These are phyloP conservation scores for Kwoniella heveanensis DNA, from an alignment of 768 basidiomycete genomes.

Conservation along the genomic window DNA sequence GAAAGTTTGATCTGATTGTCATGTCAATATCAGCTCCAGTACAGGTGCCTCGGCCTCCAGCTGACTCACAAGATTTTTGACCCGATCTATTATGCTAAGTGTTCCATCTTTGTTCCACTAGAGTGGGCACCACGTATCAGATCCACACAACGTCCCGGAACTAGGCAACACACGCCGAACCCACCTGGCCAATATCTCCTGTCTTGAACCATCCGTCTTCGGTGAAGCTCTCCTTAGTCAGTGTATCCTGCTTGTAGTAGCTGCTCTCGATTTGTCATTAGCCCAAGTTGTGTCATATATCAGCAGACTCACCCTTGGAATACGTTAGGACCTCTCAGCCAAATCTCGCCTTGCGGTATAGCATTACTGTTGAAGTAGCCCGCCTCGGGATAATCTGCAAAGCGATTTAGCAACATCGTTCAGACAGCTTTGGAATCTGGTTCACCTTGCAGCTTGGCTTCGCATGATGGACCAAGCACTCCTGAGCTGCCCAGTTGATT, in stretches of 20 bases:
- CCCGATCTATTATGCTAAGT: constrained; percentile 50
- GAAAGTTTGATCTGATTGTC: constrained; percentile 44
- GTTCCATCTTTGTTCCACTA: constrained; percentile 50
- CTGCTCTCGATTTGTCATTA: too few relatives aligned
- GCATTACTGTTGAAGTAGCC: constrained; percentile 49
- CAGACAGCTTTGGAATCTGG: neutral
- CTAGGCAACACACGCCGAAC: neutral
- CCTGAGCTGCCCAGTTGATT: constrained; percentile 44
- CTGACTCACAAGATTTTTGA: constrained; percentile 53
- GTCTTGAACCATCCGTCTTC: constrained; percentile 55
- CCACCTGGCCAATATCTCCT: constrained; percentile 52
- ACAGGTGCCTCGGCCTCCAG: neutral
- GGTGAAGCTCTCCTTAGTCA: constrained; percentile 49
- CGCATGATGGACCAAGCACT: constrained; percentile 50
- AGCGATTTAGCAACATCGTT: neutral
- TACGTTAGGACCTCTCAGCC: constrained; percentile 51
- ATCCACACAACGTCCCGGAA: neutral
- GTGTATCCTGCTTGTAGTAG: constrained; percentile 50
- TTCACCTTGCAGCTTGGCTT: constrained; percentile 49
- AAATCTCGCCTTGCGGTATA: constrained; percentile 53
- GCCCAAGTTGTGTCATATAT: neutral
- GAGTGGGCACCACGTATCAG: neutral
- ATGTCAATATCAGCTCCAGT: too few relatives aligned
- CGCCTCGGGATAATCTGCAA: constrained; percentile 48
- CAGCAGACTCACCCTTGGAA: constrained; percentile 41